These are phyloP conservation scores for Rhodofomes roseus DNA, from an alignment of 1,284 basidiomycete species.

Conservation along the genomic window DNA sequence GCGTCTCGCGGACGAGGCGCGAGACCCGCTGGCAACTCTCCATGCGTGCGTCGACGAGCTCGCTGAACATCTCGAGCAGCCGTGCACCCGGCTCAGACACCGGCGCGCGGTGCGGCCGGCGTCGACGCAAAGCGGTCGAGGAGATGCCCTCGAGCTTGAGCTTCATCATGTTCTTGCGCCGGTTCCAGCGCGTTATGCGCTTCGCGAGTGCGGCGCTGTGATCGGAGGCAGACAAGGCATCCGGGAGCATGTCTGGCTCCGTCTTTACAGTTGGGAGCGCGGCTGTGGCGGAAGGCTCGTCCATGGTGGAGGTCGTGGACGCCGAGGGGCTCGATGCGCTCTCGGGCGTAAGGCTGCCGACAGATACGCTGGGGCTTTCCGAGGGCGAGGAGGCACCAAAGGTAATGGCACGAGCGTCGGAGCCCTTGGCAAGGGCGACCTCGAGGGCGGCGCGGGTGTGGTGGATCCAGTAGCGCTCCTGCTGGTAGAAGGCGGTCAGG, in stretches of 20 bases:
- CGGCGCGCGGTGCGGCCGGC: constrained; percentile 29
- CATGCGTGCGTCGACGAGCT: constrained; percentile 69
- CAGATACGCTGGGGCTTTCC: constrained; percentile 15
- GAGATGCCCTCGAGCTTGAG: constrained; percentile 44
- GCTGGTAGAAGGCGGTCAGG: constrained; percentile 61
- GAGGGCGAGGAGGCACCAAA: constrained; percentile 23
- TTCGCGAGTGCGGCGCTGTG: constrained; percentile 2
- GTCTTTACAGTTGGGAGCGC: constrained; percentile 20
- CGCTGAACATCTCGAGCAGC: constrained; percentile 64
- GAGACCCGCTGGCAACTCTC: constrained; percentile 67
- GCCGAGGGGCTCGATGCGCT: constrained; percentile 16
- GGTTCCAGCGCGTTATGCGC: constrained; percentile 36
- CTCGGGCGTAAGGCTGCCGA: constrained; percentile 14
- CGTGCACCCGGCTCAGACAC: constrained; percentile 43
- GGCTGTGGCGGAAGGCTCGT: constrained; percentile 7
- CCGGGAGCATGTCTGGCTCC: constrained; percentile 22
- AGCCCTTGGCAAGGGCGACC: constrained; percentile 29
- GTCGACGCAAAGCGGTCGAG: constrained; percentile 18
- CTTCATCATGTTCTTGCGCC: constrained; percentile 46
- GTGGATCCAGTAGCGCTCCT: constrained; percentile 66
- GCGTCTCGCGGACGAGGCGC: constrained; percentile 49
- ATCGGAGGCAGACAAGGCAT: constrained; percentile 18
- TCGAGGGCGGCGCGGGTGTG: constrained; percentile 34
- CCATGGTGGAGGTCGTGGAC: constrained; percentile 1
- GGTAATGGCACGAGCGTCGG: constrained; percentile 27